Evolutionary conservation across 768 basidiomycete species (phyloP).

Genomic region (Porphyrellus cyaneotinctus): DNA sequence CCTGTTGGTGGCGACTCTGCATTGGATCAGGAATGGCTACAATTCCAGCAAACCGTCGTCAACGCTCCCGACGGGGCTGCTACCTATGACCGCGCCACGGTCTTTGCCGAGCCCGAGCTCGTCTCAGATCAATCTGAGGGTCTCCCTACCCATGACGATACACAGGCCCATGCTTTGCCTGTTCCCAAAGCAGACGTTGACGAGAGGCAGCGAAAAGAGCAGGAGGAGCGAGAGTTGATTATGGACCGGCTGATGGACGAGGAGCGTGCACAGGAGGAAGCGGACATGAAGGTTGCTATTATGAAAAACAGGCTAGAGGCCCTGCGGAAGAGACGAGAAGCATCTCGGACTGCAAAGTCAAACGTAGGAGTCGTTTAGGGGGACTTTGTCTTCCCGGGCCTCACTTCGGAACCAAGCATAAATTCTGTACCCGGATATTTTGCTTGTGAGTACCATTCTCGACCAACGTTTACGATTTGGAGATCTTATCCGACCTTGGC

Average conservation of each 20-base stretch:
- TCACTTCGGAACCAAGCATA: background rate
- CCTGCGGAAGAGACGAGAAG: constrained; percentile 45
- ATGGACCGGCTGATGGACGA: constrained; percentile 84
- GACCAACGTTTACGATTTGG: background rate
- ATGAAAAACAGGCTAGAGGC: constrained; percentile 66
- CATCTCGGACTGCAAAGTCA: constrained; percentile 21
- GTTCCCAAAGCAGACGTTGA: constrained; percentile 29
- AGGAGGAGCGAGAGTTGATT: constrained; percentile 76
- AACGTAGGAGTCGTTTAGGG: constrained; percentile 17
- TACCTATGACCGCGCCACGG: constrained; percentile 64
- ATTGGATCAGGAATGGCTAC: constrained; percentile 70
- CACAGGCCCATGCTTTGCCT: constrained; percentile 12
- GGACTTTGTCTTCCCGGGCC: background rate
- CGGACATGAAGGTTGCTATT: constrained; percentile 65
- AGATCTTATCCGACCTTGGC: background rate
- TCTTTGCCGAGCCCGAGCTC: constrained; percentile 65
- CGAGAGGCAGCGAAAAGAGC: constrained; percentile 48
- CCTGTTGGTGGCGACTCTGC: constrained; percentile 18
- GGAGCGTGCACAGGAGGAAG: constrained; percentile 84
- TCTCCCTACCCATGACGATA: constrained; percentile 39
- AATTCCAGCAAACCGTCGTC: constrained; percentile 64
- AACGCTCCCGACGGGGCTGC: constrained; percentile 41
- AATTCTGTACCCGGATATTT: background rate
- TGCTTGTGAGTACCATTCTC: background rate
- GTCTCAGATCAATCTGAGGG: constrained; percentile 44